Evolutionary conservation across 257 asterid species (phyloP), one percentile per base, ranked within the genome.

Genomic region (Fraxinus americana): DNA sequence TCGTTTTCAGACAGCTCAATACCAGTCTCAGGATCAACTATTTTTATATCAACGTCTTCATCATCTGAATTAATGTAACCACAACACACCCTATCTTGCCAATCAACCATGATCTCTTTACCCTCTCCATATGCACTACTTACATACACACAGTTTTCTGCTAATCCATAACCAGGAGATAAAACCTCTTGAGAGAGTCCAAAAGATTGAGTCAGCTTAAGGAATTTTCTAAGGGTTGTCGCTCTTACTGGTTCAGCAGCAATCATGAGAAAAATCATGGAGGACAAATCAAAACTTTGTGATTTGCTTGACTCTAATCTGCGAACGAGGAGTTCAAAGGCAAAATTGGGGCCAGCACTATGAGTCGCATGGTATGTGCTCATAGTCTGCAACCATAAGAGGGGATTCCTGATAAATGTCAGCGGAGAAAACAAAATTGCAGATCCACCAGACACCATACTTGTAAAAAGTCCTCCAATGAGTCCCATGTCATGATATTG

Each of bases 401-500:
- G 73, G 25, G 97, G 97, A 38, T 90, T 84, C 82, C 84, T 78
- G 63, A 91, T 89, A 77, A 89, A 91, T 11, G 92, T 79, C 63
- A 78, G 3, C 0, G 97, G 97, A 78, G 94, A 91, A 76, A 89
- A 91, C 76, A 91, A 67, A 74, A 91, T 61, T 12, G 92, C 94
- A 0, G 90, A 83, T 50, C 92, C 93, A 13, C 94, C 97, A 80
- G 94, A 88, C 2, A 91, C 90, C 87, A 91, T 30, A 54, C 86
- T 79, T 5, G 94, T 91, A 25, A 91, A 82, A 45, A 91, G 82
- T 67, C 97, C 92, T 13, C 97, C 94, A 1, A 90, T 91, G 39
- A 91, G 77, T 76, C 97, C 97, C 97, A 90, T 91, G 82, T 88
- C 97, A 71, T 91, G 97, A 75, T 90, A 91, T 77, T 90, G 92